Evolutionary conservation across 2,329 filamentous ascomycete genomes (phyloP).

Genomic region (Colletotrichum liriopes): DNA sequence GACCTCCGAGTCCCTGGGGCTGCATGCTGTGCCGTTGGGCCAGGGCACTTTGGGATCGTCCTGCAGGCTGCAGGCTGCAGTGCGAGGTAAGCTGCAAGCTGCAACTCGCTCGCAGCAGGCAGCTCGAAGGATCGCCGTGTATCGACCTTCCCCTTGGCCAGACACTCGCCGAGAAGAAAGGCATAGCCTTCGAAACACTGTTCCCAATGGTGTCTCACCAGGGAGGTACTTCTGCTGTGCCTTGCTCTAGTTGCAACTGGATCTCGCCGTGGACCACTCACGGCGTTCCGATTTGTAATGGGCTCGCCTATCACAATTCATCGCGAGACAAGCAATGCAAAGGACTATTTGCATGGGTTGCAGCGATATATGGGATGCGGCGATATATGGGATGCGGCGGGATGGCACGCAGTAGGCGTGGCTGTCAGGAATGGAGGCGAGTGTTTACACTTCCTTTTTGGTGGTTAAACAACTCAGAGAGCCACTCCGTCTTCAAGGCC

Average conservation of each 20-base stretch:
- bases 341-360: neutral
- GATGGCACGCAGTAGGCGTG: neutral
- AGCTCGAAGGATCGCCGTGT: slow-evolving; percentile 1
- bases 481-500: neutral
- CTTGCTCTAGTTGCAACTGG: slow-evolving; percentile 9
- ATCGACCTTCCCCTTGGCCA: slow-evolving; percentile 3
- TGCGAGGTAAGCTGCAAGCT: slow-evolving; percentile 6
- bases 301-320: neutral
- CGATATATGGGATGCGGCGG: slow-evolving; percentile 5
- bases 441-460: neutral
- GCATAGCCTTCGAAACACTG: neutral
- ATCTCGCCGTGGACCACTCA: slow-evolving; percentile 8
- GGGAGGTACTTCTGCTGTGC: slow-evolving; percentile 20
- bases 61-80: slow-evolving; percentile 9
- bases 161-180: slow-evolving; percentile 1
- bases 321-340: neutral
- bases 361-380: neutral
- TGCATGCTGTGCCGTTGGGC: slow-evolving; percentile 7
- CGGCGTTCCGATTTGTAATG: slow-evolving; percentile 31
- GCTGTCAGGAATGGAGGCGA: neutral
- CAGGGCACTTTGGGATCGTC: slow-evolving; percentile 9
- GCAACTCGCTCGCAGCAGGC: slow-evolving; percentile 8
- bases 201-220: neutral
- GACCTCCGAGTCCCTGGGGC: neutral
- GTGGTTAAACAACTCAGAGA: neutral